Conservation (phyloP, 2,329 filamentous ascomycete genomes). For the Purpureocillium takamizusanense region DNA sequence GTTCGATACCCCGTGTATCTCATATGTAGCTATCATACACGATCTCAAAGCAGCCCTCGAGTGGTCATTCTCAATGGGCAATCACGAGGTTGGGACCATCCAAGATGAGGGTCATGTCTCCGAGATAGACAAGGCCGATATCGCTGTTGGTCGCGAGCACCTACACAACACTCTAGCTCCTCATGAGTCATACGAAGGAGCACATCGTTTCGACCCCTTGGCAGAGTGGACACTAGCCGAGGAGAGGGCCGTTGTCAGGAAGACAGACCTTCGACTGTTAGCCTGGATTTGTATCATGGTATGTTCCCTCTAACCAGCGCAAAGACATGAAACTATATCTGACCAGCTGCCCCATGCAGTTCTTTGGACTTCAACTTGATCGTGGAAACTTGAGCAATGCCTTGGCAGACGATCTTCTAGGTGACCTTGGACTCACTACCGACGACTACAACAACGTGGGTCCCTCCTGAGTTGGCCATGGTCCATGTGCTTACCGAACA, state of each 20-base stretch:
- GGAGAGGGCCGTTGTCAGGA: conserved; percentile 45
- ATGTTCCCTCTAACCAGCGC: neutral
- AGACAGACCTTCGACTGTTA: conserved; percentile 34
- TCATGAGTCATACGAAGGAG: conserved; percentile 27
- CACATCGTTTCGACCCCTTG: conserved; percentile 29
- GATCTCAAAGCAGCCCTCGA: too few relatives aligned
- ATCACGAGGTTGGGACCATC: neutral
- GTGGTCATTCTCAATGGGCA: too few relatives aligned
- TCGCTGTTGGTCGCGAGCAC: conserved; percentile 28
- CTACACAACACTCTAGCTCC: conserved; percentile 20
- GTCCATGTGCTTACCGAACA: too few relatives aligned
- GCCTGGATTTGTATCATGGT: conserved; percentile 34
- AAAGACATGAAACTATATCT: neutral
- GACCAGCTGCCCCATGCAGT: conserved; percentile 18
- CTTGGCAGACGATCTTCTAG: conserved; percentile 51
- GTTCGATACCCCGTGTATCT: too few relatives aligned
- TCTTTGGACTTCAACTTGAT: conserved; percentile 56
- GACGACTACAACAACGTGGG: conserved; percentile 46
- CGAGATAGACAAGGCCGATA: conserved; percentile 15
- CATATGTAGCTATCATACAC: too few relatives aligned
- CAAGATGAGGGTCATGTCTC: neutral
- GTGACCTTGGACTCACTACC: conserved; percentile 36
- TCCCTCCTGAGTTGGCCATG: conserved; percentile 1
- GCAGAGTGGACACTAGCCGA: conserved; percentile 45
- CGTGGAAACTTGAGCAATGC: conserved; percentile 55